These are phyloP conservation scores for Lepiota brunneoincarnata DNA, from an alignment of 768 basidiomycete species.

Conservation along the genomic window DNA sequence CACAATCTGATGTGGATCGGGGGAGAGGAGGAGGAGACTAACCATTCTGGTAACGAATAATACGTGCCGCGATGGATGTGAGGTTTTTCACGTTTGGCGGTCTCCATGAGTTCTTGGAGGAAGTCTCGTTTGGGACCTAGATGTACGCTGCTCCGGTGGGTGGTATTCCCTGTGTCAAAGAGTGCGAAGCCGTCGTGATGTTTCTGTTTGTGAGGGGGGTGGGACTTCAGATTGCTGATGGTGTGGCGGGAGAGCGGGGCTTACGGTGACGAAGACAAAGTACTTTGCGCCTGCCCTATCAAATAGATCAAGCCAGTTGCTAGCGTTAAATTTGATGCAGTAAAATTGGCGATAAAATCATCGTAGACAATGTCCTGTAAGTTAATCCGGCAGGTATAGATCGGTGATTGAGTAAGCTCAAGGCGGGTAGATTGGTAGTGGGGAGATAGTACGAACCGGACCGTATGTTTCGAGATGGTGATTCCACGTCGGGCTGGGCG, in stretches of 20 bases:
- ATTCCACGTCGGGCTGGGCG: slow-evolving; percentile 39
- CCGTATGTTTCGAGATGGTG: slow-evolving; percentile 53
- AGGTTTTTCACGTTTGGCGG: slow-evolving; percentile 48
- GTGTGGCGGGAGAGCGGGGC: slow-evolving; percentile 15
- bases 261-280: slow-evolving; percentile 53
- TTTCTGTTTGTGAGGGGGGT: slow-evolving; percentile 31
- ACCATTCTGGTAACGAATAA: slow-evolving; percentile 58
- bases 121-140: slow-evolving; percentile 53
- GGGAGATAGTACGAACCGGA: slow-evolving; percentile 18
- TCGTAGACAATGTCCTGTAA: slow-evolving; percentile 48
- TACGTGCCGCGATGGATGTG: slow-evolving; percentile 55
- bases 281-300: slow-evolving; percentile 59
- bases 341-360: slow-evolving; percentile 56
- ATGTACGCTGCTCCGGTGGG: slow-evolving; percentile 45
- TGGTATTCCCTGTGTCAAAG: slow-evolving; percentile 55
- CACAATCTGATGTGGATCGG: no score
- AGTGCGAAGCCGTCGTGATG: slow-evolving; percentile 61
- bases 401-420: not conserved
- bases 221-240: not conserved
- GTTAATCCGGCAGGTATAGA: no score
- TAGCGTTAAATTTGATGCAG: slow-evolving; percentile 50
- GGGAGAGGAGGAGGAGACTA: slow-evolving; percentile 1
- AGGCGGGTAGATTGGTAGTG: not conserved
- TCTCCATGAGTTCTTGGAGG: slow-evolving; percentile 45
- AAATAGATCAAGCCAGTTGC: slow-evolving; percentile 52